Evolutionary conservation across 1,284 basidiomycete genomes (phyloP).

Genomic region (Cutaneotrichosporon arboriforme): DNA sequence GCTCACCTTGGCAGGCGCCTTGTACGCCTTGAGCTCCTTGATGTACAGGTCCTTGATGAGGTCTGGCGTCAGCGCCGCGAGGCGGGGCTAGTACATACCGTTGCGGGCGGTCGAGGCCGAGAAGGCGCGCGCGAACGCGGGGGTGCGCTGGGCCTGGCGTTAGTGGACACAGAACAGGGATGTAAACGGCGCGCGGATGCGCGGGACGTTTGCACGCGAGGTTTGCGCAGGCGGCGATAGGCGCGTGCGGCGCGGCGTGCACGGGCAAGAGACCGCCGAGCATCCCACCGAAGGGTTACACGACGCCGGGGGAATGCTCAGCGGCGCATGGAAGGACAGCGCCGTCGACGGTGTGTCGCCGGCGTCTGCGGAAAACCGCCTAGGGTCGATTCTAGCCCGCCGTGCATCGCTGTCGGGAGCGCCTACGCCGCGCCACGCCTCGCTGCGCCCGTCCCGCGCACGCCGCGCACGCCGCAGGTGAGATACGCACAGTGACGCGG

Average conservation of each 20-base stretch:
- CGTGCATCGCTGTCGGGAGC: too few relatives aligned
- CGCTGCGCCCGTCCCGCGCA: neutral
- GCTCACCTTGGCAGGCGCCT: constrained; percentile 53
- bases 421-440: neutral
- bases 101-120: constrained; percentile 64
- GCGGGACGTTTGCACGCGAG: too few relatives aligned
- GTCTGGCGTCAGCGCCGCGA: constrained; percentile 54
- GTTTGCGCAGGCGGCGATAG: too few relatives aligned
- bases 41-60: constrained; percentile 88
- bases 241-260: too few relatives aligned
- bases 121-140: constrained; percentile 51
- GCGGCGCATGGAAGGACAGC: too few relatives aligned
- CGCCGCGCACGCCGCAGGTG: neutral
- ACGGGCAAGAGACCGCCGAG: too few relatives aligned
- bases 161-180: neutral
- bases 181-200: neutral
- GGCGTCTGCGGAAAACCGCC: too few relatives aligned
- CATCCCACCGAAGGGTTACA: too few relatives aligned
- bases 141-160: constrained; percentile 32
- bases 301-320: too few relatives aligned
- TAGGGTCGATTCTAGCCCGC: too few relatives aligned
- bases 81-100: constrained; percentile 52
- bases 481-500: constrained; percentile 35
- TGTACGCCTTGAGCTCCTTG: constrained; percentile 84
- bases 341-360: too few relatives aligned